Percentiles rank a stretch among this genome's conserved stretches.
phyloP scores from a whole-genome alignment of 2,329 filamentous ascomycete species.

The Aphanocladium album region DNA sequence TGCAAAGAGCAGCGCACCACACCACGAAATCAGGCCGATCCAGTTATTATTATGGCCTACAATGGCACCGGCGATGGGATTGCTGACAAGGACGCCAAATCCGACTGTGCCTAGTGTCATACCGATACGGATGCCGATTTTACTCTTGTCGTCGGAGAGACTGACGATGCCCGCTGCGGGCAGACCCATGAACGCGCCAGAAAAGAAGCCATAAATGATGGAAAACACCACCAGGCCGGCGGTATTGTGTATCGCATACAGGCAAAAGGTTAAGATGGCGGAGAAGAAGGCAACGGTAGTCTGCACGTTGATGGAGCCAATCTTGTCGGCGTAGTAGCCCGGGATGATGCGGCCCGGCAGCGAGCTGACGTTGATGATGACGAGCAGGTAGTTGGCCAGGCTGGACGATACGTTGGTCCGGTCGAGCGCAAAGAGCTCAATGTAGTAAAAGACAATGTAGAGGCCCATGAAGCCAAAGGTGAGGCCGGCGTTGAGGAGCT shows the following conservation, averaged over 20 bases:
- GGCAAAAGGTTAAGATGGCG: constrained; percentile 34
- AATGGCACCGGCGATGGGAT: constrained; percentile 36
- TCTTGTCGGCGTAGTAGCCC: constrained; percentile 36
- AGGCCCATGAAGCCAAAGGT: constrained; percentile 40
- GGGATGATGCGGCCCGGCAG: constrained; percentile 45
- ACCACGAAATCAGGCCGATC: constrained; percentile 1
- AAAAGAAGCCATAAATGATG: constrained; percentile 41
- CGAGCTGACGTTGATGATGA: constrained; percentile 47
- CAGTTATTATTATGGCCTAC: not conserved
- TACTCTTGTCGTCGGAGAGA: constrained; percentile 31
- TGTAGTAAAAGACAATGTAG: constrained; percentile 46
- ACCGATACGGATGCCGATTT: constrained; percentile 31
- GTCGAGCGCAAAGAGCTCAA: constrained; percentile 38
- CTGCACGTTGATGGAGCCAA: constrained; percentile 37
- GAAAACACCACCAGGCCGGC: constrained; percentile 36
- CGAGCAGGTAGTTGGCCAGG: constrained; percentile 41
- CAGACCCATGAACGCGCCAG: constrained; percentile 39
- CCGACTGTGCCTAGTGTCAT: constrained; percentile 26
- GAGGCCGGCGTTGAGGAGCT: constrained; percentile 31
- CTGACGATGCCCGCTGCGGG: constrained; percentile 35
- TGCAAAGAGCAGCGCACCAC: not conserved
- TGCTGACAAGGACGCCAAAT: constrained; percentile 46
- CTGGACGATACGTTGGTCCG: constrained; percentile 32
- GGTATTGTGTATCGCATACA: constrained; percentile 32
- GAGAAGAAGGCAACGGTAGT: constrained; percentile 28